Base-by-base conservation (phyloP, 2,329 filamentous ascomycete genomes). In the Aspergillus ustus region DNA sequence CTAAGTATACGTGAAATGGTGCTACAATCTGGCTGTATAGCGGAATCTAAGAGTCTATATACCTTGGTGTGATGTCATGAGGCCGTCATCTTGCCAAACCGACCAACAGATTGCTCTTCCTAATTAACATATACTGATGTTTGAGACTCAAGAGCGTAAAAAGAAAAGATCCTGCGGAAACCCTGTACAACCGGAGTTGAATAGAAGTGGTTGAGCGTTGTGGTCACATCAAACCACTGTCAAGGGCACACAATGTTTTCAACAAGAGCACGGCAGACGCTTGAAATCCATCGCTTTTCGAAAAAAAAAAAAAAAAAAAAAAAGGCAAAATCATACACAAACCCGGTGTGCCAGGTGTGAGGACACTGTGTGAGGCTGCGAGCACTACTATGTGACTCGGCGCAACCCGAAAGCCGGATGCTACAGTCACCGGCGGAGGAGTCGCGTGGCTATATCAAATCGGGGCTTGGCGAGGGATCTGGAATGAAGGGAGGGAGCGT, bases 361-460 rank as follows among this genome's bases (percentile, higher is more conserved):
- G 28, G 28, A 54, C 52, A 54, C 25, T 54, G 52, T 54, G 40
- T 45, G 40, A 45, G 52, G 11, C 15, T 54, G 52, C 34, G 15
- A 40, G 11, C 34, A 40, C 34, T 15, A 40, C 34, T 15, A 13
- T 54, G 52, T 25, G 31, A 54, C 52, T 54, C 40, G 52, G 52
- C 51, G 37, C 40, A 31, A 54, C 22, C 37, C 51, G 19, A 54
- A 22, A 44, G 17, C 52, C 40, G 52, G 40, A 54, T 54, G 52
- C 52, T 54, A 54, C 52, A 45, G 52, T 54, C 28, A n/a, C 25
- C 20, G 40, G 37, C 51, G 22, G 34, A 43, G 20, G 20, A 40
- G 17, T 53, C 51, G 51, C 51, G 51, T 53, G 51, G 31, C 20
- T 34, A 53, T 28, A 25, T 53, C n/a, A 37, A 34, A 19, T 19